phyloP scores from a whole-genome alignment of 1,284 basidiomycete genomes.

The Melampsora americana region DNA sequence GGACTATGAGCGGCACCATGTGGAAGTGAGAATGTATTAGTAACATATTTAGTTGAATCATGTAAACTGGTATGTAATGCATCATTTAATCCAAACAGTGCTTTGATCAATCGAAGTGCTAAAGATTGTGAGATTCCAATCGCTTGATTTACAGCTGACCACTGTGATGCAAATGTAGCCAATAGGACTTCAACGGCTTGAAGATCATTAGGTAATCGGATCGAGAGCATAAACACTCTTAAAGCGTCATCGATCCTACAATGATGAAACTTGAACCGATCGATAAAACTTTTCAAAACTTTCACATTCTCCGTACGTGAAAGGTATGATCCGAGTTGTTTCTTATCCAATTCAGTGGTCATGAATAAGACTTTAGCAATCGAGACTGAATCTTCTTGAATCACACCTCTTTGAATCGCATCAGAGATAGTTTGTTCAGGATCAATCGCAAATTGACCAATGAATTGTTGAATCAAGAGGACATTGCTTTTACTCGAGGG shows the following conservation, averaged over 20 bases:
- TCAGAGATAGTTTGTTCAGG: slow-evolving; percentile 47
- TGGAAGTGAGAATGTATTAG: slow-evolving; percentile 20
- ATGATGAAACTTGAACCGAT: slow-evolving; percentile 76
- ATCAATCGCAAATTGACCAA: slow-evolving; percentile 46
- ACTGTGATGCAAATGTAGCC: slow-evolving; percentile 73
- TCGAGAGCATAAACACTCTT: slow-evolving; percentile 76
- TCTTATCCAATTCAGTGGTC: slow-evolving; percentile 76
- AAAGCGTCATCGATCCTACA: slow-evolving; percentile 83
- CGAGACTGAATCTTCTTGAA: slow-evolving; percentile 64
- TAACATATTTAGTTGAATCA: slow-evolving; percentile 40
- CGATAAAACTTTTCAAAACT: slow-evolving; percentile 76
- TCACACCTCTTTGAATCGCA: slow-evolving; percentile 53
- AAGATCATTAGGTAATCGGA: slow-evolving; percentile 66
- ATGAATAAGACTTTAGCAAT: slow-evolving; percentile 80
- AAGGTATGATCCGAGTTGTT: slow-evolving; percentile 77
- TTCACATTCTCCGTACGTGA: slow-evolving; percentile 65
- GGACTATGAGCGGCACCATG: slow-evolving; percentile 10
- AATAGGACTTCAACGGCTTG: slow-evolving; percentile 67
- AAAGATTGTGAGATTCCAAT: slow-evolving; percentile 69
- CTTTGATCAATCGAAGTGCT: slow-evolving; percentile 72
- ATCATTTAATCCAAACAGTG: slow-evolving; percentile 79
- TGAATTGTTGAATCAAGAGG: slow-evolving; percentile 44
- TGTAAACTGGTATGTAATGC: slow-evolving; percentile 48
- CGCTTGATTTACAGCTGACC: slow-evolving; percentile 80
- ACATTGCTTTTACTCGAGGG: not conserved